Evolutionary conservation across 345 rosid genomes (phyloP), one percentile per base, ranked within the genome.

Genomic region (Leavenworthia alabamica): DNA sequence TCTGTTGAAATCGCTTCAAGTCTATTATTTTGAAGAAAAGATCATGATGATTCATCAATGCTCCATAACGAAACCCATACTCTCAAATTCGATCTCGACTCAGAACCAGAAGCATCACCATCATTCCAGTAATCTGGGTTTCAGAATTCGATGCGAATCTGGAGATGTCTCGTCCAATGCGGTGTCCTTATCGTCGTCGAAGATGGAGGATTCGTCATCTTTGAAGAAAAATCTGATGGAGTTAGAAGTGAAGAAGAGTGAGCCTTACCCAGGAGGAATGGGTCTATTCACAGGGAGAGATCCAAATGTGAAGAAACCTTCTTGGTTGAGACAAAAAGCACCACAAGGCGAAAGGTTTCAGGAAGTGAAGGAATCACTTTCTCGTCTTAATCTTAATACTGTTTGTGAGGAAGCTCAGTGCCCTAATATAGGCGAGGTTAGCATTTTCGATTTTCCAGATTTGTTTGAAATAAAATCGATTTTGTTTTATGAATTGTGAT

Each of bases 361-460:
- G 19, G 82, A 88, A 50, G 95, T 94, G 16, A 94, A 94, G 51
- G 76, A 82, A 3, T 79, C 95, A 7, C 72, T 90, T 5, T 84
- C 99, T 26, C 69, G 78, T 36, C 79, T 90, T 51, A 90, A 82
- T 11, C 97, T 94, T 56, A 86, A 86, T 33, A 89, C 97, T 61
- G 99, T 93, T 12, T 93, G 99, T 32, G 91, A 89, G 50, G 99
- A 93, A 71, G 99, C 99, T 28, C 99, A 89, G 67, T 89, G 97
- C 72, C 97, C 99, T 46, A 94, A 94, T 68, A 88, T 90, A 26
- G 97, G 97, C 44, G 97, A 87, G 96, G 96, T 85, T 49, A 2
- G n/a, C 28, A 19, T 6, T 45, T 51, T 27, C n/a, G 3, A 11
- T 16, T 20, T 20, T 24, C n/a, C 12, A n/a, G 27, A 13, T 11